phyloP scores from a whole-genome alignment of 1,284 basidiomycete genomes.

The Naganishia albida region DNA sequence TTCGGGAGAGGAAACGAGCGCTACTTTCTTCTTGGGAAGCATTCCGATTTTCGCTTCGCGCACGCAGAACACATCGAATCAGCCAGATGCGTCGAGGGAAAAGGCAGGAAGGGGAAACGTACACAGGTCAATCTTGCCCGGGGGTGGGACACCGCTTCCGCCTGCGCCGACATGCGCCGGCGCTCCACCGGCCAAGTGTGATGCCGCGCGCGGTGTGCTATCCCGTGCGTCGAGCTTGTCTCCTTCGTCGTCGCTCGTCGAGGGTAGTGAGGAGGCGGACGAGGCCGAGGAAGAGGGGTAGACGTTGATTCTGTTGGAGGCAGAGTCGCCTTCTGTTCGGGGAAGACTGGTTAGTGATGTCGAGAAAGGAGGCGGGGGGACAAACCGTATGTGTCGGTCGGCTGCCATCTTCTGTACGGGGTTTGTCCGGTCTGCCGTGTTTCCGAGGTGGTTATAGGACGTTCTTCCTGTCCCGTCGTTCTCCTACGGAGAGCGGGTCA shows the following conservation, averaged over 20 bases:
- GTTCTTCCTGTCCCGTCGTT: slow-evolving; percentile 2
- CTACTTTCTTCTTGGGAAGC: slow-evolving; percentile 53
- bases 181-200: slow-evolving; percentile 12
- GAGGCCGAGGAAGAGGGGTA: slow-evolving; percentile 30
- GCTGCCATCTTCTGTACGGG: slow-evolving; percentile 44
- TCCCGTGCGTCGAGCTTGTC: slow-evolving; percentile 8
- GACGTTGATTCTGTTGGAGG: slow-evolving; percentile 24
- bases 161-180: slow-evolving; percentile 10
- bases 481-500: background rate
- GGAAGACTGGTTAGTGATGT: background rate
- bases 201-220: slow-evolving; percentile 14
- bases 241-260: slow-evolving; percentile 21
- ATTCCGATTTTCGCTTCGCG: slow-evolving; percentile 51
- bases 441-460: background rate
- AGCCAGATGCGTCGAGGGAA: background rate
- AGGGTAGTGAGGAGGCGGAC: slow-evolving; percentile 26
- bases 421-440: background rate
- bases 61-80: background rate
- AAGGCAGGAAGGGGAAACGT: slow-evolving; percentile 29
- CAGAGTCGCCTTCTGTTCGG: slow-evolving; percentile 6
- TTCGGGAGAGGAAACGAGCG: slow-evolving; percentile 45
- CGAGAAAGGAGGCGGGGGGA: slow-evolving; percentile 7
- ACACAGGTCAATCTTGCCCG: slow-evolving; percentile 53
- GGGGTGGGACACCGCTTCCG: slow-evolving; percentile 5
- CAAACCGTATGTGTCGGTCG: slow-evolving; percentile 49